Evolutionary conservation across 352 stramenopile genomes (phyloP).

Genomic region (Blastocystis sp.): DNA sequence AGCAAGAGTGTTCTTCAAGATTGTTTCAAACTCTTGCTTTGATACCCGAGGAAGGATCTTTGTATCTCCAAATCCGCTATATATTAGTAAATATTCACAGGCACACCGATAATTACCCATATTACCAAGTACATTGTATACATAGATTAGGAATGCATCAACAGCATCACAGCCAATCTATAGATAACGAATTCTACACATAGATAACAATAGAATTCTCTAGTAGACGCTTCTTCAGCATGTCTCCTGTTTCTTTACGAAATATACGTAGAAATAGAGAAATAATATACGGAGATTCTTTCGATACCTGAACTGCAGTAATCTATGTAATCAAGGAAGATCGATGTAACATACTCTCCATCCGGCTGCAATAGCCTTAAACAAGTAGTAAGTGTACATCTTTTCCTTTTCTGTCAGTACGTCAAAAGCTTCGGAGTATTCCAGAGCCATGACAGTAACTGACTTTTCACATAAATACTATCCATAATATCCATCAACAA

Average conservation of each 20-base stretch:
- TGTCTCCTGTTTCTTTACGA: slow-evolving; percentile 18
- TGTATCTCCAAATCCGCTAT: slow-evolving; percentile 66
- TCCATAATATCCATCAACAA: neutral
- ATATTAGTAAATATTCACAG: neutral
- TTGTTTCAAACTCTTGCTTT: slow-evolving; percentile 14
- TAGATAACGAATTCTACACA: slow-evolving; percentile 1
- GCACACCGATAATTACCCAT: slow-evolving; percentile 68
- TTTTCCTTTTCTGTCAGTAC: slow-evolving; percentile 62
- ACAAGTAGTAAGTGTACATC: slow-evolving; percentile 63
- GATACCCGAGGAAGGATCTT: slow-evolving; percentile 50
- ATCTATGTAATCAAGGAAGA: slow-evolving; percentile 14
- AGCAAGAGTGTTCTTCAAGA: slow-evolving; percentile 1
- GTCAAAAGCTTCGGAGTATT: slow-evolving; percentile 48
- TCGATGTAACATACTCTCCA: neutral
- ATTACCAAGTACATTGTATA: slow-evolving; percentile 67
- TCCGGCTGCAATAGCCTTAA: slow-evolving; percentile 54
- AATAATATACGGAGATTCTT: slow-evolving; percentile 66
- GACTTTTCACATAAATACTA: slow-evolving; percentile 63
- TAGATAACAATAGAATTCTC: neutral
- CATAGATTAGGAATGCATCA: slow-evolving; percentile 62
- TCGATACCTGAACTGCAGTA: slow-evolving; percentile 64
- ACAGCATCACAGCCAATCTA: slow-evolving; percentile 35
- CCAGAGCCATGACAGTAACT: slow-evolving; percentile 35
- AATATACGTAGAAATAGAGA: slow-evolving; percentile 66
- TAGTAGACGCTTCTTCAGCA: slow-evolving; percentile 27